phyloP scores from a whole-genome alignment of 768 basidiomycete genomes.

The Coprinopsis cinerea region DNA sequence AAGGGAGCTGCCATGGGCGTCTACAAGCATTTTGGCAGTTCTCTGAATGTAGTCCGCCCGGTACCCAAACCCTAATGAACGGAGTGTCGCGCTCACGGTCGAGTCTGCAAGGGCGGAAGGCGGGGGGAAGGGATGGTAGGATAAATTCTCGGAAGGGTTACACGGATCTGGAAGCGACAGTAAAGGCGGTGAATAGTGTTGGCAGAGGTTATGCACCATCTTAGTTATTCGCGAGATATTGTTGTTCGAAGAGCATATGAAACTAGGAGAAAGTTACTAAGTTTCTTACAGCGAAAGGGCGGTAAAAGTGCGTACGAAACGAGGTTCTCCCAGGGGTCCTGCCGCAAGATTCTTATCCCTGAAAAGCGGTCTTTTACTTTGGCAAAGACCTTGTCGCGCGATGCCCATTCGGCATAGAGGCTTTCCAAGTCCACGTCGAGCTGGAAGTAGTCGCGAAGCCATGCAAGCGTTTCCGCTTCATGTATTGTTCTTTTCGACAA shows the following conservation, averaged over 20 bases:
- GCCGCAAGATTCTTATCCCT: slow-evolving; percentile 83
- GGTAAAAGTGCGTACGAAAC: slow-evolving; percentile 62
- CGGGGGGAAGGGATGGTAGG: slow-evolving; percentile 81
- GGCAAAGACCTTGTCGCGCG: slow-evolving; percentile 70
- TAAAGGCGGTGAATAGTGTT: slow-evolving; percentile 66
- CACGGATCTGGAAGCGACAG: slow-evolving; percentile 39
- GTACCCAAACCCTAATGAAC: slow-evolving; percentile 91
- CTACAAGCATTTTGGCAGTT: slow-evolving; percentile 74
- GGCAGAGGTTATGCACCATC: slow-evolving; percentile 83
- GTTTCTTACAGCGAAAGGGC: background rate
- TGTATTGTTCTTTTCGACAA: slow-evolving; percentile 27
- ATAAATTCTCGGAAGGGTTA: slow-evolving; percentile 20
- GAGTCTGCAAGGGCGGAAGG: slow-evolving; percentile 61
- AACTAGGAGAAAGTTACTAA: slow-evolving; percentile 39
- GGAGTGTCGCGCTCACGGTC: slow-evolving; percentile 56
- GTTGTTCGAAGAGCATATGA: slow-evolving; percentile 97
- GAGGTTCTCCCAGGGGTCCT: slow-evolving; percentile 95
- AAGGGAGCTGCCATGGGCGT: slow-evolving; percentile 34
- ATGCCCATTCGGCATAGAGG: slow-evolving; percentile 75
- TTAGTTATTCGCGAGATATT: slow-evolving; percentile 92
- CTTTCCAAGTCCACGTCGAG: slow-evolving; percentile 64
- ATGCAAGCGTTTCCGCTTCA: slow-evolving; percentile 62
- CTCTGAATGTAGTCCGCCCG: slow-evolving; percentile 85
- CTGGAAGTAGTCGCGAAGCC: slow-evolving; percentile 88
- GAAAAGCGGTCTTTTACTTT: slow-evolving; percentile 55